phyloP scores from a whole-genome alignment of 805 yeast species.

The Ogataea sp. region DNA sequence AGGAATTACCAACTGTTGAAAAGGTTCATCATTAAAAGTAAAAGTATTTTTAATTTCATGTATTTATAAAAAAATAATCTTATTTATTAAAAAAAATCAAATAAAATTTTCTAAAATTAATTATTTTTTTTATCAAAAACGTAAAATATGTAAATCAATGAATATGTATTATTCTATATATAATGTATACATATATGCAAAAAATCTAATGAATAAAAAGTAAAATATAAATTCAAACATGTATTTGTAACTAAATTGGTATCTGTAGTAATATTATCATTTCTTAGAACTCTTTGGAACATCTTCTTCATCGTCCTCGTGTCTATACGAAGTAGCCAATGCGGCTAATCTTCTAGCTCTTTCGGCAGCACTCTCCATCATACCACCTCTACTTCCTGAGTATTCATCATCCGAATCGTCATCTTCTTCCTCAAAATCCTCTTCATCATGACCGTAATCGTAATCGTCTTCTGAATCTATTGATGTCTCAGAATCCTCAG shows the following conservation, averaged over 20 bases:
- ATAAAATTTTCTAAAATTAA: too few species aligned
- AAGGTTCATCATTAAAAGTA: constrained; percentile 30
- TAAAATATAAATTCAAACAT: too few species aligned
- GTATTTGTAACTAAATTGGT: not conserved
- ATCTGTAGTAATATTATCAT: too few species aligned
- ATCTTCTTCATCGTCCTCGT: constrained; percentile 30
- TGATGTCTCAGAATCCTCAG: constrained; percentile 9
- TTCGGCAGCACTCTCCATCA: constrained; percentile 10
- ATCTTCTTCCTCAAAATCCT: constrained; percentile 10
- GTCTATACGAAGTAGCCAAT: constrained; percentile 18
- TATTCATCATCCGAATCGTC: not conserved
- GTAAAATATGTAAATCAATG: too few species aligned
- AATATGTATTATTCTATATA: too few species aligned
- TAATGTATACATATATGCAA: too few species aligned
- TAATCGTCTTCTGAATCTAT: constrained; percentile 9
- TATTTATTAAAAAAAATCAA: not conserved
- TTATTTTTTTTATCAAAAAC: too few species aligned
- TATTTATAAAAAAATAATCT: not conserved
- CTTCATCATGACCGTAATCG: constrained; percentile 14
- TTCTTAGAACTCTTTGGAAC: constrained; percentile 7
- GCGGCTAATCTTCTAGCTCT: constrained; percentile 23
- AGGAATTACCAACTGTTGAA: constrained; percentile 45
- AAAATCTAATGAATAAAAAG: too few species aligned
- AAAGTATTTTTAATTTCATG: not conserved
- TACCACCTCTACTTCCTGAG: not conserved